Conservation (phyloP, 2,329 filamentous ascomycete species). For the Diaporthe sp. region DNA sequence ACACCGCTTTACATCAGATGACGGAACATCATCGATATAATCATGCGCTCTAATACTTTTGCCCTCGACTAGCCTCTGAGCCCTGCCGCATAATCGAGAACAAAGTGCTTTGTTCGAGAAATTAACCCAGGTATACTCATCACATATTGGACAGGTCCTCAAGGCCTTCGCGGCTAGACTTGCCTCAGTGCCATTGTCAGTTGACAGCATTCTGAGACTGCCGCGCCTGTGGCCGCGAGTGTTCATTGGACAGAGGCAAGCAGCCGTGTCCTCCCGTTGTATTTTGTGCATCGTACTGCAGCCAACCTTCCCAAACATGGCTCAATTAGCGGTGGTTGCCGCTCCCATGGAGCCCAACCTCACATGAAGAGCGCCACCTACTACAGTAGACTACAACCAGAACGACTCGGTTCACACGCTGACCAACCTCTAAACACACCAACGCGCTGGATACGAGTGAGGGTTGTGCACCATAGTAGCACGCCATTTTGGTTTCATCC, state of each 20-base stretch:
- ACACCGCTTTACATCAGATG: conserved; percentile 17
- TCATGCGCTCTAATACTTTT: background rate
- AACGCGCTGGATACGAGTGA: background rate
- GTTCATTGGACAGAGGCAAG: conserved; percentile 11
- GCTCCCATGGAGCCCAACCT: background rate
- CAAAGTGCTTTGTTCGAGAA: conserved; percentile 2
- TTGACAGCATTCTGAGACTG: conserved; percentile 11
- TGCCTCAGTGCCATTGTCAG: conserved; percentile 8
- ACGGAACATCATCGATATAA: conserved; percentile 1
- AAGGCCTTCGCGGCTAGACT: conserved; percentile 7
- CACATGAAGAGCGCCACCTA: background rate
- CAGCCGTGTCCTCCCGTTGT: conserved; percentile 27
- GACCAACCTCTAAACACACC: background rate
- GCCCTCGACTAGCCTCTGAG: background rate
- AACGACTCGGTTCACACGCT: background rate
- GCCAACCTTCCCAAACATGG: conserved; percentile 24
- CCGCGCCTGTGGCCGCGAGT: background rate
- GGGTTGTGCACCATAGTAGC: background rate
- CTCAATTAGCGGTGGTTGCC: conserved; percentile 16
- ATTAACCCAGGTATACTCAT: background rate
- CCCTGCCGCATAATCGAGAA: background rate
- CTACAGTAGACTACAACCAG: background rate
- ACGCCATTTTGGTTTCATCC: background rate
- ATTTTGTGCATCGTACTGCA: conserved; percentile 19
- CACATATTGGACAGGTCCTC: background rate